Evolutionary conservation across 768 basidiomycete genomes (phyloP).

Genomic region (Hebeloma cylindrosporum): DNA sequence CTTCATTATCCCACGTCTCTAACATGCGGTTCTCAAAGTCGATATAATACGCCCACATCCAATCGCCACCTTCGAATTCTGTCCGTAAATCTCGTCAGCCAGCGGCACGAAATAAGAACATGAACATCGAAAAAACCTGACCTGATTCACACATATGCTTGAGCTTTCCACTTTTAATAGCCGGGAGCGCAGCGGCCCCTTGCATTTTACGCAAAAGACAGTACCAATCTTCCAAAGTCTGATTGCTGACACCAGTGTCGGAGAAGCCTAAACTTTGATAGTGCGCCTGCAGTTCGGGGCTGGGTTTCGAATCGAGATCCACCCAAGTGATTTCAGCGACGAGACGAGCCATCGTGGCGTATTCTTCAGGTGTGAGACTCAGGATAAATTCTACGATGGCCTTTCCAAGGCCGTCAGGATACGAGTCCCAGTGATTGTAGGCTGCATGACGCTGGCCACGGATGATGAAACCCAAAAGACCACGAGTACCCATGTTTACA

Average conservation of each 20-base stretch:
- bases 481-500: background rate
- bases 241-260: background rate
- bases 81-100: too few relatives aligned
- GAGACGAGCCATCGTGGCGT: background rate
- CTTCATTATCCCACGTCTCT: too few relatives aligned
- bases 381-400: background rate
- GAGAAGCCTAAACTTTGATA: constrained; percentile 1
- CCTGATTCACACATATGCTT: constrained; percentile 4
- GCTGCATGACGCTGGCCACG: background rate
- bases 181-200: constrained; percentile 6
- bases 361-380: background rate
- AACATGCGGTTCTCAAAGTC: too few relatives aligned
- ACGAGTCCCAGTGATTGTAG: constrained; percentile 7
- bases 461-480: constrained; percentile 6
- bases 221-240: background rate
- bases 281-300: background rate
- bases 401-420: background rate
- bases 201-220: constrained; percentile 3
- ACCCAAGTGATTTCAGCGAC: constrained; percentile 1
- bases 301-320: background rate
- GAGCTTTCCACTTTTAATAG: background rate
- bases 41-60: too few relatives aligned
- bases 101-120: too few relatives aligned
- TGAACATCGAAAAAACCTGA: too few relatives aligned
- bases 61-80: too few relatives aligned